Base-by-base conservation (phyloP, 371 early-diverging fungal species). In the Mortierella sp. region DNA sequence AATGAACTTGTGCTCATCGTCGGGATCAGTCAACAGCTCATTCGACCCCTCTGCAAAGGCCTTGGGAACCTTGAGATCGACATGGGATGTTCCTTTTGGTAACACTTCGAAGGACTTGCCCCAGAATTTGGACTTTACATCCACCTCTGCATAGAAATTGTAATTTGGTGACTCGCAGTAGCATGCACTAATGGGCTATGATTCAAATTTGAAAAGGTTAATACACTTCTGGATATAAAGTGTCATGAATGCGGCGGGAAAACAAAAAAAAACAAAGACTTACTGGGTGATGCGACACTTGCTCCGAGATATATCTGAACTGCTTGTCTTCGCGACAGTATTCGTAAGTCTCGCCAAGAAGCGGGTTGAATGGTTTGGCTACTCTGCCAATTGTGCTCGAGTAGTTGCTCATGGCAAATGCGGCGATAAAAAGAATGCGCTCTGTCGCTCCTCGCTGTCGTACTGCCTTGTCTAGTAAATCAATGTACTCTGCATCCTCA, bases 271-370 rank as follows among this genome's bases (percentile, higher is more conserved):
- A 5, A 60, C 18, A 2, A 26, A 1, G 24, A 84, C 88, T 71
- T 87, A 89, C 89, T 43, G 96, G 96, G 72, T 96, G 96, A 74
- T 96, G 96, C 62, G 87, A 86, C 16, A 96, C 96, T 81, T 96
- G 96, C 83, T 96, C 96, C 0, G 94, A 92, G 28, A 96, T 66
- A 73, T 93, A 95, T 30, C 96, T 86, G 78, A 87, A 94, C 74
- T 86, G 77, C 72, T 91, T 91, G 70, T 96, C 96, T n/a, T 88
- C 84, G n/a, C 91, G 85, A 35, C 94, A 92, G 68, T 93, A 90
- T 86, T 96, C 96, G 75, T 88, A 96, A 0, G 96, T 96, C 78
- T 96, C 96, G 43, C 96, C 96, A 78, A 95, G 83, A 63, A 96
- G 83, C 3, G 96, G 96, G 85, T 96, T 96, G 86, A 96, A 96